Percentiles rank a stretch among this genome's conserved stretches.
These are phyloP conservation scores for Ceratocystis ficicola DNA, from an alignment of 2,329 filamentous ascomycete genomes.

Conservation along the genomic window DNA sequence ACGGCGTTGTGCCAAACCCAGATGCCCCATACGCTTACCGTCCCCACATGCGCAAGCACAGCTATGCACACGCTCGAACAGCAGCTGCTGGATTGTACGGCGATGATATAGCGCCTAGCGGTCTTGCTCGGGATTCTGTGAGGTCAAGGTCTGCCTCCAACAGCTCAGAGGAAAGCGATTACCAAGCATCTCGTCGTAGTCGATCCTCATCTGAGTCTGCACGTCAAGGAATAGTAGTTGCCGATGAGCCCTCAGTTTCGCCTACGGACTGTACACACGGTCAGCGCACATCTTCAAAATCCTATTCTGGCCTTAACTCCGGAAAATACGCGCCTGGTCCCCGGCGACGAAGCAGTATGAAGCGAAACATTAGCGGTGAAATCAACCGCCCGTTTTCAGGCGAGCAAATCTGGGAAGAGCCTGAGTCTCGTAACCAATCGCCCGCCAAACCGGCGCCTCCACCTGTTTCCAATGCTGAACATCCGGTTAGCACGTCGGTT, in stretches of 20 bases:
- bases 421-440: constrained; percentile 36
- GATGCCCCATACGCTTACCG: constrained; percentile 56
- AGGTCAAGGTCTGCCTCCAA: constrained; percentile 39
- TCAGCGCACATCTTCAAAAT: constrained; percentile 15
- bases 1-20: constrained; percentile 42
- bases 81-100: constrained; percentile 45
- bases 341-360: constrained; percentile 52
- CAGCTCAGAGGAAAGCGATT: constrained; percentile 41
- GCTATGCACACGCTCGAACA: constrained; percentile 55
- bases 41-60: constrained; percentile 56
- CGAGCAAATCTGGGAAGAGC: constrained; percentile 83
- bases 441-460: constrained; percentile 21
- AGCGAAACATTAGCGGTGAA: constrained; percentile 59
- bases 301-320: constrained; percentile 26
- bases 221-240: constrained; percentile 2
- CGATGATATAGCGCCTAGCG: constrained; percentile 36
- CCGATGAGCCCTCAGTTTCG: constrained; percentile 18
- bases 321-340: constrained; percentile 27
- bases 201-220: constrained; percentile 16
- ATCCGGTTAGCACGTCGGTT: constrained; percentile 12
- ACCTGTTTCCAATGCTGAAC: constrained; percentile 26
- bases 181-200: constrained; percentile 22
- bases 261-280: constrained; percentile 11
- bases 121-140: constrained; percentile 33
- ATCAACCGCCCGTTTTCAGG: constrained; percentile 55